Conservation (phyloP, 139 green algal species). For the Picochlorum sp. region DNA sequence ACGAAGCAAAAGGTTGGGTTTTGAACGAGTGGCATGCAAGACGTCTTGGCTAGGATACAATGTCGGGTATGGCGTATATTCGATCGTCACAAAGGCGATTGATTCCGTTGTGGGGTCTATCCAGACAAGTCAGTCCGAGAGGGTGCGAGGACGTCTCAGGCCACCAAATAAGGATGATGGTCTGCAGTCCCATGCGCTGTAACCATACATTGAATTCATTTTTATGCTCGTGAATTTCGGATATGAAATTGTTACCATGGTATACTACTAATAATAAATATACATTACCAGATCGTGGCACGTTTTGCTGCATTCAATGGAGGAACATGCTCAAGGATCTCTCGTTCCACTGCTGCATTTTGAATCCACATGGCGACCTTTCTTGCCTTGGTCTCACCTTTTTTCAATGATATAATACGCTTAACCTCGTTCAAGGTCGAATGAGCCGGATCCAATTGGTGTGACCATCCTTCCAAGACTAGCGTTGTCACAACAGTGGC, state of each 20-base stretch:
- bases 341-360: slow-evolving; percentile 6
- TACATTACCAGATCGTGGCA: background rate
- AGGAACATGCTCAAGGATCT: slow-evolving; percentile 22
- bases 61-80: background rate
- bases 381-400: slow-evolving; percentile 5
- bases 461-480: slow-evolving; percentile 80
- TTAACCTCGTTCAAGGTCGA: slow-evolving; percentile 32
- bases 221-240: background rate
- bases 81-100: background rate
- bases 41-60: slow-evolving; percentile 12
- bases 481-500: slow-evolving; percentile 78
- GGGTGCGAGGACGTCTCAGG: background rate
- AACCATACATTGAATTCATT: background rate
- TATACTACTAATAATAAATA: background rate
- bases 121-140: background rate
- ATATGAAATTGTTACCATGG: background rate
- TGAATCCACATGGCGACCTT: slow-evolving; percentile 9
- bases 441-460: slow-evolving; percentile 34
- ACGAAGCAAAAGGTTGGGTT: background rate
- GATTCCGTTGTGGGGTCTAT: slow-evolving; percentile 1
- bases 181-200: background rate
- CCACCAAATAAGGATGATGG: too few relatives aligned
- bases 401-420: slow-evolving; percentile 16
- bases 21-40: slow-evolving; percentile 5
- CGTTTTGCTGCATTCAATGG: slow-evolving; percentile 7